Percentiles rank a stretch among this genome's conserved stretches.
These are phyloP conservation scores for Metschnikowia anglica DNA, from an alignment of 805 yeast genomes.

Conservation along the genomic window DNA sequence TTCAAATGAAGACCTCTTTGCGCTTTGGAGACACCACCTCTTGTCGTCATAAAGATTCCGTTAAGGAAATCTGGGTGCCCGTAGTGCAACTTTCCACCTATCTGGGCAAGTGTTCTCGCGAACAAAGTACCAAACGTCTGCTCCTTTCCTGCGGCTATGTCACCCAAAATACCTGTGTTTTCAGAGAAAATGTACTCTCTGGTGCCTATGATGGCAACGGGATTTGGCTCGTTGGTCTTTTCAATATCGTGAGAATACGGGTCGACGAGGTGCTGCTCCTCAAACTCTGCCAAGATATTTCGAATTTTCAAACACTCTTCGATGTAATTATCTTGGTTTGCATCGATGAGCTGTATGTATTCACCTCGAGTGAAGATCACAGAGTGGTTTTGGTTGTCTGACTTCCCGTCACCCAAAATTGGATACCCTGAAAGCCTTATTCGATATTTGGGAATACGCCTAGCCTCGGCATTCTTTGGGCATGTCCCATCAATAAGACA, in stretches of 20 bases:
- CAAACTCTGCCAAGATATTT: slow-evolving; percentile 79
- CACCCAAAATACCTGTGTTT: slow-evolving; percentile 82
- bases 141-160: slow-evolving; percentile 88
- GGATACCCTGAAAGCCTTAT: slow-evolving; percentile 82
- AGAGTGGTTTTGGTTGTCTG: slow-evolving; percentile 84
- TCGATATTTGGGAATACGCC: slow-evolving; percentile 66
- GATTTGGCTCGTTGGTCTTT: slow-evolving; percentile 27
- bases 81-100: slow-evolving; percentile 84
- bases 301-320: slow-evolving; percentile 84
- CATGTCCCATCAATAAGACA: slow-evolving; percentile 81
- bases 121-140: slow-evolving; percentile 85
- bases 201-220: slow-evolving; percentile 79
- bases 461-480: slow-evolving; percentile 55
- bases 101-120: slow-evolving; percentile 79
- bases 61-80: slow-evolving; percentile 88
- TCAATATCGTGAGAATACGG: slow-evolving; percentile 16
- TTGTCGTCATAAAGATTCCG: slow-evolving; percentile 72
- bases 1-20: slow-evolving; percentile 83
- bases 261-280: slow-evolving; percentile 47
- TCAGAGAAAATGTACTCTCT: slow-evolving; percentile 86
- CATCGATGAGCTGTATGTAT: slow-evolving; percentile 80
- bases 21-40: slow-evolving; percentile 88
- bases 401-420: slow-evolving; percentile 84
- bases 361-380: slow-evolving; percentile 81
- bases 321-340: slow-evolving; percentile 81